Percentiles rank a stretch among this genome's conserved stretches.
Conservation (phyloP, 164 flowering plant genomes). For the Vitis labrusca region DNA sequence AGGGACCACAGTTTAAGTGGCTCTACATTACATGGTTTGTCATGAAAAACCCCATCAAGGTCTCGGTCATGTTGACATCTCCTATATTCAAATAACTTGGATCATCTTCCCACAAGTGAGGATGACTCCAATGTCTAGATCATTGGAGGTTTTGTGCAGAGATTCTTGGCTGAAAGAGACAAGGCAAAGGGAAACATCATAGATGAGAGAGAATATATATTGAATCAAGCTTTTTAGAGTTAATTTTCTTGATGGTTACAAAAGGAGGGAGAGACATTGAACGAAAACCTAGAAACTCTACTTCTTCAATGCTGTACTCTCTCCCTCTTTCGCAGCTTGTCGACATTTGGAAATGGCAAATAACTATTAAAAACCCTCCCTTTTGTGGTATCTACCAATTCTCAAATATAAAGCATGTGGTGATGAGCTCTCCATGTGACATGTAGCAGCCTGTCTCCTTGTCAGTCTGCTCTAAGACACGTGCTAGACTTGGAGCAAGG, state of each 20-base stretch:
- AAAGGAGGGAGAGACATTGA: not conserved
- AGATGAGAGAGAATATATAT: not conserved
- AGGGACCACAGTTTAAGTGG: conserved; percentile 15
- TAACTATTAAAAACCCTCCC: not conserved
- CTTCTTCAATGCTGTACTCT: not conserved
- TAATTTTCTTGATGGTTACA: not conserved
- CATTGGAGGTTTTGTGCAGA: conserved; percentile 5
- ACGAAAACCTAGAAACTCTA: not conserved
- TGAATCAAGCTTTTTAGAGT: not conserved
- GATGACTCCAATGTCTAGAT: conserved; percentile 15
- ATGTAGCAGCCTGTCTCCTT: not conserved
- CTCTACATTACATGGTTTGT: conserved; percentile 11
- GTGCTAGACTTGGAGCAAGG: too few relatives aligned
- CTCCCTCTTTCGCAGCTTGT: not conserved
- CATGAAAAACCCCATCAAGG: conserved; percentile 8
- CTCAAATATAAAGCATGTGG: not conserved
- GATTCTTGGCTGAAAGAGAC: conserved; percentile 1
- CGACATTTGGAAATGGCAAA: not conserved
- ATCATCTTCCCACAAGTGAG: conserved; percentile 16
- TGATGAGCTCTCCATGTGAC: conserved; percentile 5
- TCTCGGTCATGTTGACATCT: conserved; percentile 14
- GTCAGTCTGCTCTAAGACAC: too few relatives aligned
- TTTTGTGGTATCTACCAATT: not conserved
- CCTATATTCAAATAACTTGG: conserved; percentile 14
- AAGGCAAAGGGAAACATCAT: not conserved